phyloP scores from a whole-genome alignment of 495 filamentous ascomycete species.

The Penicillium canescens region DNA sequence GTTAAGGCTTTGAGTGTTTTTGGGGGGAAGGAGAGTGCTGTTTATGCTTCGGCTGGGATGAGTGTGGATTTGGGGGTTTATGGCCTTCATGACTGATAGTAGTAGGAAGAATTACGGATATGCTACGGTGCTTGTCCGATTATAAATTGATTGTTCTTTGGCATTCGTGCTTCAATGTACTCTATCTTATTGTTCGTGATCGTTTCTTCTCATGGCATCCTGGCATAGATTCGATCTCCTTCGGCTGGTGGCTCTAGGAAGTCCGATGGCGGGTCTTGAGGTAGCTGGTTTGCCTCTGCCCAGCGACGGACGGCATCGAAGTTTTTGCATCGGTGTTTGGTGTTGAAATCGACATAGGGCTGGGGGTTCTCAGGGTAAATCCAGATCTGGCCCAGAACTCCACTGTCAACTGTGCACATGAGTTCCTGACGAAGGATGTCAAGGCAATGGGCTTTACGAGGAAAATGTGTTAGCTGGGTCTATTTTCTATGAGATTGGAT shows the following conservation, averaged over 20 bases:
- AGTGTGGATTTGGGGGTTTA: conserved; percentile 28
- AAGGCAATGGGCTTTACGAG: conserved; percentile 47
- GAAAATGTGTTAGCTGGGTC: background rate
- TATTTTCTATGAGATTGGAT: background rate
- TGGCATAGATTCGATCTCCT: conserved; percentile 35
- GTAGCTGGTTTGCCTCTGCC: conserved; percentile 49
- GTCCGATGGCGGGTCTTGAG: conserved; percentile 36
- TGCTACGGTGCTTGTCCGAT: too few species aligned
- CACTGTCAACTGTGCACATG: conserved; percentile 56
- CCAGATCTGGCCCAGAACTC: conserved; percentile 56
- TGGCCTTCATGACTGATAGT: conserved; percentile 8
- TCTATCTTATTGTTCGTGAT: background rate
- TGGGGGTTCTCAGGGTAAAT: conserved; percentile 39
- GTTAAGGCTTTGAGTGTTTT: conserved; percentile 27
- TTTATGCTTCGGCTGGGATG: conserved; percentile 31
- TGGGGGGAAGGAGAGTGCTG: conserved; percentile 19
- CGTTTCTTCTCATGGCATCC: conserved; percentile 33
- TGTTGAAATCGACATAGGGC: conserved; percentile 57
- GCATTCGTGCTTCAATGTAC: too few species aligned
- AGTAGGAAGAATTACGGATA: too few species aligned
- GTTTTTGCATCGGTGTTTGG: conserved; percentile 54
- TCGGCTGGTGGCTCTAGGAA: conserved; percentile 41
- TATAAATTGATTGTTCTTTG: background rate
- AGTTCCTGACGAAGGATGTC: conserved; percentile 57
- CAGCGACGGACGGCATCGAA: conserved; percentile 53